Evolutionary conservation across 2,329 filamentous ascomycete species (phyloP).

Genomic region (Fusarium albidum): DNA sequence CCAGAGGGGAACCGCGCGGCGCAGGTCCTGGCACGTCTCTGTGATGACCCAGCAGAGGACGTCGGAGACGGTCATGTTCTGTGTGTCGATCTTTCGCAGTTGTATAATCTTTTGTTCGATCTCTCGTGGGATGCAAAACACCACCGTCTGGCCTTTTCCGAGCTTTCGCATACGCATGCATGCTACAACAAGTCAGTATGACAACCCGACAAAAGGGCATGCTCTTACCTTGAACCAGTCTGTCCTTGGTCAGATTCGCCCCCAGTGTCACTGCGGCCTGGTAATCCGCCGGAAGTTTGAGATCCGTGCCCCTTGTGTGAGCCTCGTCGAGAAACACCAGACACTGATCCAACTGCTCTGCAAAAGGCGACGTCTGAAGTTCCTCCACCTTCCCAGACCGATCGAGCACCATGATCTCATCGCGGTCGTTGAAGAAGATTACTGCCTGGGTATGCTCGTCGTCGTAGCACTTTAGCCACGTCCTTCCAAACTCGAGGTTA

Average conservation of each 20-base stretch:
- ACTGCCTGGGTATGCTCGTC: slow-evolving; percentile 40
- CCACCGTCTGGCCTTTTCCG: slow-evolving; percentile 70
- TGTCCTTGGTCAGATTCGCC: slow-evolving; percentile 71
- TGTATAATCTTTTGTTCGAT: slow-evolving; percentile 61
- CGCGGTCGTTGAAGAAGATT: slow-evolving; percentile 65
- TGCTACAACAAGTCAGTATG: slow-evolving; percentile 49
- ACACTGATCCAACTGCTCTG: slow-evolving; percentile 63
- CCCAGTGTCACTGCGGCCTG: slow-evolving; percentile 75
- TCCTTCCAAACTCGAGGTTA: slow-evolving; percentile 61
- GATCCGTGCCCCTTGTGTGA: slow-evolving; percentile 74
- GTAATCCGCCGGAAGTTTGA: slow-evolving; percentile 66
- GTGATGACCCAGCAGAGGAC: slow-evolving; percentile 67
- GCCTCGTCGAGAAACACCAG: slow-evolving; percentile 75
- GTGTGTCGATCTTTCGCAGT: rapidly evolving
- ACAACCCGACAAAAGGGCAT: neutral
- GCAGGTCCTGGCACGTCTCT: slow-evolving; percentile 25
- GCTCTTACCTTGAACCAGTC: slow-evolving; percentile 69
- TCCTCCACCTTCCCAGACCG: slow-evolving; percentile 53
- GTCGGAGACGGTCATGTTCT: slow-evolving; percentile 56
- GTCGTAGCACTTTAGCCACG: slow-evolving; percentile 56
- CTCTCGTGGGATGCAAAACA: slow-evolving; percentile 68
- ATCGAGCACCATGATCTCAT: slow-evolving; percentile 64
- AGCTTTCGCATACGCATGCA: slow-evolving; percentile 78
- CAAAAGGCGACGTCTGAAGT: slow-evolving; percentile 67
- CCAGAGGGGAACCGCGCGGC: slow-evolving; percentile 56